Base-by-base conservation (phyloP, 2,329 filamentous ascomycete species). In the Diaporthe ampelina region DNA sequence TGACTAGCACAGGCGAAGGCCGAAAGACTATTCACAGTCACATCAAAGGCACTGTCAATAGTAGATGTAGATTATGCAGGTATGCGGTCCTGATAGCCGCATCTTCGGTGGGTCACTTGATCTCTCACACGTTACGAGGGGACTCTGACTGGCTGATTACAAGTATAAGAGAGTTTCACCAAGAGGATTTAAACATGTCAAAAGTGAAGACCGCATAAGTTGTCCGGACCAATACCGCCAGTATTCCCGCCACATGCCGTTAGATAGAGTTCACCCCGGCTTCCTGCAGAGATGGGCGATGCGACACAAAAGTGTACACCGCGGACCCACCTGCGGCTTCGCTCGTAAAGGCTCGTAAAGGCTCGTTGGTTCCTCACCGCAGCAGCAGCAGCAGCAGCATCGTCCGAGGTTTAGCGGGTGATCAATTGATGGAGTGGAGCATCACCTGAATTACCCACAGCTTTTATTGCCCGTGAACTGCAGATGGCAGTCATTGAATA, bases 41-140 rank as follows among this genome's bases (percentile, higher is more conserved):
- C 21, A 67, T 37, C 45, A 10, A 24, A 21, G 10, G 11, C 35
- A 15, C 29, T 24, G n/a, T 26, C 15, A 26, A 26, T 10, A 65
- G 43, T 10, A 29, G n/a, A 10, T 43, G 17, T 63, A 32, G 26
- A 15, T 48, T 21, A 32, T 48, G 59, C 59, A 65, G 40, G 59
- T 65, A 21, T 54, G 45, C n/a, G n/a, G 26, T 52, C 40, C 63
- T 40, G 32, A 48, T 45, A 68, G 24, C 63, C 63, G 63, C 63
- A 68, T 68, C 63, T 7, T 29, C n/a, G 17, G 48, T 37, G 48
- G n/a, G 63, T 68, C 63, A 68, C 63, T 68, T 68, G 63, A 54
- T 54, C 48, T 40, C 32, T 26, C n/a, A n/a, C 15, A 35, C 29
- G 26, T 8, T 21, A 32, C 37, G 40, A 48, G 9, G 17, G 15